Evolutionary conservation across 1,139 yeast species (phyloP).

Genomic region (Nakaseomyces glabratus): DNA sequence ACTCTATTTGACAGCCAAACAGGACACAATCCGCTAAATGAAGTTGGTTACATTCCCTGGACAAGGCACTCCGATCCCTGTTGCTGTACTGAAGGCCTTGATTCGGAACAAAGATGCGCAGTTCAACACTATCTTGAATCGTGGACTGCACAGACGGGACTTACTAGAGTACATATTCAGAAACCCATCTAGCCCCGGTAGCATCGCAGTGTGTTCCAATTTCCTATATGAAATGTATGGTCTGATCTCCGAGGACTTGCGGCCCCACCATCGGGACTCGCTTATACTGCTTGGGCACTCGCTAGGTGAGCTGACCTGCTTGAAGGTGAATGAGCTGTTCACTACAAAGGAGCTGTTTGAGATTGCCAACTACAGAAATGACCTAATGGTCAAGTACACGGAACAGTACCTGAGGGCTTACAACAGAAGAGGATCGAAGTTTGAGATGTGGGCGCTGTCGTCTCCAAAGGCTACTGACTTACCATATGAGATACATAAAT

Average conservation of each 20-base stretch:
- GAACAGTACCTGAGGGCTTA: slow-evolving; percentile 21
- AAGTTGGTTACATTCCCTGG: slow-evolving; percentile 30
- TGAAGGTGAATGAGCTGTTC: slow-evolving; percentile 36
- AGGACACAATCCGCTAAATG: too few relatives aligned
- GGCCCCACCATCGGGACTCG: slow-evolving; percentile 6
- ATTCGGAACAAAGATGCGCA: slow-evolving; percentile 21
- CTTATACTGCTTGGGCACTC: slow-evolving; percentile 44
- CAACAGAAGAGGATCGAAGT: slow-evolving; percentile 20
- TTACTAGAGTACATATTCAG: slow-evolving; percentile 19
- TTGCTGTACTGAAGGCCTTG: slow-evolving; percentile 20
- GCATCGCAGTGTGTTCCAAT: slow-evolving; percentile 28
- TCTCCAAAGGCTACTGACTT: slow-evolving; percentile 23
- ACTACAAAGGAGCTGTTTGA: slow-evolving; percentile 30
- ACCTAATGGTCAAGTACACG: slow-evolving; percentile 28
- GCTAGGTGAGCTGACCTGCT: slow-evolving; percentile 45
- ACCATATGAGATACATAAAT: slow-evolving; percentile 20
- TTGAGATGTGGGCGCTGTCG: slow-evolving; percentile 30
- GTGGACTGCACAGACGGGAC: slow-evolving; percentile 18
- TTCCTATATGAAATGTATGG: slow-evolving; percentile 23
- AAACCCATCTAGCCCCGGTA: slow-evolving; percentile 27
- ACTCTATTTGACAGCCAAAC: too few relatives aligned
- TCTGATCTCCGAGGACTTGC: slow-evolving; percentile 7
- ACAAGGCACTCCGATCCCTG: slow-evolving; percentile 29
- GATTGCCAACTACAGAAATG: slow-evolving; percentile 29
- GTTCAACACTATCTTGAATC: slow-evolving; percentile 16